These are phyloP conservation scores for Rheum nobile DNA, from an alignment of 148 eudicot species.

Conservation along the genomic window DNA sequence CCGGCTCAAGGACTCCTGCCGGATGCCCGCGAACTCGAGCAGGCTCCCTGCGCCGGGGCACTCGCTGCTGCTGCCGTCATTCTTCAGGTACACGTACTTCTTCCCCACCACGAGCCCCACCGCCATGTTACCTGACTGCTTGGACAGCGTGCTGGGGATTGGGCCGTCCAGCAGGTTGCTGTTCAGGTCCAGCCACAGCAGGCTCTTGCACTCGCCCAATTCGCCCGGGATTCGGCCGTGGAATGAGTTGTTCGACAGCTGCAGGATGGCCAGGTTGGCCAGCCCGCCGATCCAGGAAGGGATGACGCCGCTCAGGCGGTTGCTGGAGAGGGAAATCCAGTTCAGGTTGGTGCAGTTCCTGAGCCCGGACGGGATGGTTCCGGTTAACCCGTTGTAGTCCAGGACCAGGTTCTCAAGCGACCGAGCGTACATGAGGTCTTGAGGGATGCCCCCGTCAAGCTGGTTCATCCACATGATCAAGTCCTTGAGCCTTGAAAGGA, in stretches of 20 bases:
- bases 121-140: conserved; percentile 70
- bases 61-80: conserved; percentile 49
- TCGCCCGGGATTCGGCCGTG: conserved; percentile 57
- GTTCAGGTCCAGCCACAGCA: conserved; percentile 82
- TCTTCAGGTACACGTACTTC: conserved; percentile 57
- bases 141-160: conserved; percentile 51
- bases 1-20: conserved; percentile 39
- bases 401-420: conserved; percentile 69
- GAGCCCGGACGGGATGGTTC: conserved; percentile 54
- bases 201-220: conserved; percentile 71
- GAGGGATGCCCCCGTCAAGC: conserved; percentile 69
- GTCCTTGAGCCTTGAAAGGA: conserved; percentile 49
- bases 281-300: conserved; percentile 69
- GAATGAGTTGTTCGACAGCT: conserved; percentile 68
- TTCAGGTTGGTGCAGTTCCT: conserved; percentile 60
- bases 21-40: conserved; percentile 77
- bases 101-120: conserved; percentile 57
- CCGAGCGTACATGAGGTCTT: conserved; percentile 43
- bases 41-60: conserved; percentile 87
- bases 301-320: conserved; percentile 47
- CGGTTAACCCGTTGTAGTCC: conserved; percentile 65
- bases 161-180: conserved; percentile 54
- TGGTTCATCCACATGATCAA: conserved; percentile 85
- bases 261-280: conserved; percentile 53
- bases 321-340: conserved; percentile 84